These are phyloP conservation scores for Candida adriatica DNA, from an alignment of 805 yeast genomes.

Conservation along the genomic window DNA sequence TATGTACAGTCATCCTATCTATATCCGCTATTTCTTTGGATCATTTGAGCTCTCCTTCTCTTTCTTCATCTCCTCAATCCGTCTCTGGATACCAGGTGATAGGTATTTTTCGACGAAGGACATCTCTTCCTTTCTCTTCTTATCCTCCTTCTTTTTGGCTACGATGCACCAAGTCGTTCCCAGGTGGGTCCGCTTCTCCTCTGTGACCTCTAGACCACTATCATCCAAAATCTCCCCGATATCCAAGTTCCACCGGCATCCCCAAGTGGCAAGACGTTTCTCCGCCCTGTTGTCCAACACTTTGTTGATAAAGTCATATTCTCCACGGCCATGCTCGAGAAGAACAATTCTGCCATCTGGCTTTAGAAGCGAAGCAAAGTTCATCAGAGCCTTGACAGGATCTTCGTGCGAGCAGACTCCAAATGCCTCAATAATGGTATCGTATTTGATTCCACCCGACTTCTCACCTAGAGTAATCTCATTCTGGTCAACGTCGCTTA, in stretches of 20 bases:
- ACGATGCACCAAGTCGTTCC: constrained; percentile 90
- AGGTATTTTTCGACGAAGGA: constrained; percentile 45
- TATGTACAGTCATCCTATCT: no score
- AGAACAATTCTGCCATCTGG: constrained; percentile 88
- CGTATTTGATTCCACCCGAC: constrained; percentile 52
- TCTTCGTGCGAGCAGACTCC: constrained; percentile 95
- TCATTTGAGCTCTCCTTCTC: constrained; percentile 1
- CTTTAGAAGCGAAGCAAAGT: constrained; percentile 64
- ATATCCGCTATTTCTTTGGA: constrained; percentile 1
- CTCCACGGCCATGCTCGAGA: constrained; percentile 89
- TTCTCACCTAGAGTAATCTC: constrained; percentile 20
- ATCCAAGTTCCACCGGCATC: constrained; percentile 95
- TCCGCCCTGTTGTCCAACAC: constrained; percentile 79
- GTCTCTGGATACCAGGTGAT: constrained; percentile 29
- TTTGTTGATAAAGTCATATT: constrained; percentile 68
- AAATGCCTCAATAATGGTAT: constrained; percentile 88
- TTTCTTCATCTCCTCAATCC: constrained; percentile 16
- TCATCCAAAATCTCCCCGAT: constrained; percentile 80
- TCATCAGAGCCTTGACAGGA: constrained; percentile 74
- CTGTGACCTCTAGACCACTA: constrained; percentile 77
- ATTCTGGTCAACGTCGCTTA: constrained; percentile 21
- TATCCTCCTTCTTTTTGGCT: constrained; percentile 69
- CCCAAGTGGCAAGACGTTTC: constrained; percentile 84
- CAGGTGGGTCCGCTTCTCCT: constrained; percentile 74
- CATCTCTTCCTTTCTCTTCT: constrained; percentile 38